Evolutionary conservation across 75 land plant species (phyloP).

Genomic region (Cryptomeria japonica): DNA sequence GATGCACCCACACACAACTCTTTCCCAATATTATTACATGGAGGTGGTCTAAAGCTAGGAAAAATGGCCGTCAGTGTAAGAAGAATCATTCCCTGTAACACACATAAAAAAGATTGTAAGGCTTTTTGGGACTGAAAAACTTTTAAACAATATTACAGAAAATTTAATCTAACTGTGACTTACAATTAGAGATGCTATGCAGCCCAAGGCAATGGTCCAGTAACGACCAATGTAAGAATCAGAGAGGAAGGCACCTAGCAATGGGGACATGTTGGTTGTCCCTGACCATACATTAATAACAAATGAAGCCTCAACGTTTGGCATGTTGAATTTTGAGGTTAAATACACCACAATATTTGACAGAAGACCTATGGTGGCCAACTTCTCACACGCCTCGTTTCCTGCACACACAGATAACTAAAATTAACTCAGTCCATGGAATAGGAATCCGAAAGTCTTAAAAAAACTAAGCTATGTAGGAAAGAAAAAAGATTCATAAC

Average conservation of each 20-base stretch:
- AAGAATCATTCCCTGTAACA: conserved; percentile 66
- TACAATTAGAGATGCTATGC: conserved; percentile 56
- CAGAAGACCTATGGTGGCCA: conserved; percentile 25
- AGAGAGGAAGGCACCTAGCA: conserved; percentile 66
- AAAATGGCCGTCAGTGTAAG: conserved; percentile 55
- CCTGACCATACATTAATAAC: conserved; percentile 51
- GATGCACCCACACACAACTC: conserved; percentile 25
- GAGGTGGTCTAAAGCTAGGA: conserved; percentile 47
- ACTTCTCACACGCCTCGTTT: conserved; percentile 33
- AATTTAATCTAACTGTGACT: neutral
- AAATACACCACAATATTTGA: conserved; percentile 31
- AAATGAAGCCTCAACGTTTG: conserved; percentile 21
- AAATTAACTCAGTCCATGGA: neutral
- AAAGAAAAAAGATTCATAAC: too few species aligned
- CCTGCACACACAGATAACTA: conserved; percentile 11
- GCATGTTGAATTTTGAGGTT: conserved; percentile 20
- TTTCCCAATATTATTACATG: conserved; percentile 11
- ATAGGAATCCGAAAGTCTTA: too few species aligned
- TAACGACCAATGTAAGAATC: conserved; percentile 77
- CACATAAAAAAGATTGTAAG: neutral
- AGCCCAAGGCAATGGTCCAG: conserved; percentile 61
- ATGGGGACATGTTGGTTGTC: conserved; percentile 48
- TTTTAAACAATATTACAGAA: neutral
- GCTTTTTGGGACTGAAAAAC: neutral
- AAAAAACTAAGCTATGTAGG: too few species aligned